Base-by-base conservation (phyloP, 371 early-diverging fungal genomes). In the Blastocladiella emersonii region DNA sequence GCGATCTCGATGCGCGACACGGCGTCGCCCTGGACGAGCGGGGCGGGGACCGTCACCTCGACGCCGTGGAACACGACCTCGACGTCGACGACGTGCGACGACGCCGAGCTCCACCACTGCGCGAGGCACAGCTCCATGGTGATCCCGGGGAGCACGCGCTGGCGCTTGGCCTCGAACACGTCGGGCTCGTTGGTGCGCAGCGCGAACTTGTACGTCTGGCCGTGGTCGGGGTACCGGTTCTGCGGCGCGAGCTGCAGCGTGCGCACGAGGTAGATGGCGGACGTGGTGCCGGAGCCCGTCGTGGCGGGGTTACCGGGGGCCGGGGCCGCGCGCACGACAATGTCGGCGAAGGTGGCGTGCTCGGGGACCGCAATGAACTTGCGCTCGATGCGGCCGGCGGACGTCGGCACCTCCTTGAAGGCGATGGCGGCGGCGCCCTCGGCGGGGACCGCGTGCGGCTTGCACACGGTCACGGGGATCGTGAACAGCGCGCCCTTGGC, bases 401-500 rank as follows among this genome's bases (percentile, higher is more conserved):
- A 79, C 21, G 76, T 72, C 23, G 67, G 64, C 25, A 81, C 71
- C 32, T 39, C 45, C 17, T 34, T 3, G 3, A n/a, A 66, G 1
- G 39, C 53, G 30, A 44, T 39, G 34, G 19, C 27, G 41, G 56
- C 63, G 15, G 13, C 13, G 4, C 3, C 13, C 59, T 56, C 66
- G 35, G 32, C 57, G 49, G 56, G 23, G 19, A 56, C 57, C 30
- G 68, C 67, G 25, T 74, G 71, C 7, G 94, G 92, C 74, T 93
- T 95, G 63, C 85, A 83, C 25, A 96, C 89, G 5, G 91, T 89
- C 35, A 96, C 82, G n/a, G 95, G 95, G 39, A 96, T 73, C 57
- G 75, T 76, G 76, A 93, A 89, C 3, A 94, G 73, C 12, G 89
- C 85, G 5, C 92, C 92, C 36, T 84, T 84, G 25, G 80, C 84